These are phyloP conservation scores for Fusarium aywerte DNA, from an alignment of 2,329 filamentous ascomycete species.

Conservation along the genomic window DNA sequence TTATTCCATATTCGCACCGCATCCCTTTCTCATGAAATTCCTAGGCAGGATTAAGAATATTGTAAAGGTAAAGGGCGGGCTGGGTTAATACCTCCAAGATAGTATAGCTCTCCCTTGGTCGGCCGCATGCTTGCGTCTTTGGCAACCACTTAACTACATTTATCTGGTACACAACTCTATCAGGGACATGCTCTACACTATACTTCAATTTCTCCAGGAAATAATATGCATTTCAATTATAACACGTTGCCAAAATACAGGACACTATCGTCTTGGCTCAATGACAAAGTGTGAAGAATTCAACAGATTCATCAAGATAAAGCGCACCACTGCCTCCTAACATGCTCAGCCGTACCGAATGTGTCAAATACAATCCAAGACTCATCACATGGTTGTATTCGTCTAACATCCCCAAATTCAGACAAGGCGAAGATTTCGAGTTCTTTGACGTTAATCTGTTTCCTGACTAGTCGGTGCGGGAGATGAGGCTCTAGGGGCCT, in stretches of 20 bases:
- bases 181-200: background rate
- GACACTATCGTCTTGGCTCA: background rate
- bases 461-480: slow-evolving; percentile 36
- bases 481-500: slow-evolving; percentile 38
- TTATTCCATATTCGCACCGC: slow-evolving; percentile 12
- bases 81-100: background rate
- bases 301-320: background rate
- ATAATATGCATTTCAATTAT: background rate
- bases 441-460: slow-evolving; percentile 37
- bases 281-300: background rate
- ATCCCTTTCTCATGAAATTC: slow-evolving; percentile 20
- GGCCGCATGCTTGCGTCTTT: background rate
- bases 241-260: background rate
- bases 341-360: background rate
- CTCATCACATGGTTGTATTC: slow-evolving; percentile 43
- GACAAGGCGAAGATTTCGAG: slow-evolving; percentile 32
- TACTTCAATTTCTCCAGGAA: background rate
- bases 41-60: slow-evolving; percentile 1
- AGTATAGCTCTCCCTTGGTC: background rate
- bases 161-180: background rate
- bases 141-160: background rate
- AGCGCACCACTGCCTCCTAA: background rate
- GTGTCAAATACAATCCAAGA: slow-evolving; percentile 11
- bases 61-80: background rate
- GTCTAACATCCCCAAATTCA: slow-evolving; percentile 45